Evolutionary conservation across 2,329 filamentous ascomycete species (phyloP).

Genomic region (Xylariaceae sp.): DNA sequence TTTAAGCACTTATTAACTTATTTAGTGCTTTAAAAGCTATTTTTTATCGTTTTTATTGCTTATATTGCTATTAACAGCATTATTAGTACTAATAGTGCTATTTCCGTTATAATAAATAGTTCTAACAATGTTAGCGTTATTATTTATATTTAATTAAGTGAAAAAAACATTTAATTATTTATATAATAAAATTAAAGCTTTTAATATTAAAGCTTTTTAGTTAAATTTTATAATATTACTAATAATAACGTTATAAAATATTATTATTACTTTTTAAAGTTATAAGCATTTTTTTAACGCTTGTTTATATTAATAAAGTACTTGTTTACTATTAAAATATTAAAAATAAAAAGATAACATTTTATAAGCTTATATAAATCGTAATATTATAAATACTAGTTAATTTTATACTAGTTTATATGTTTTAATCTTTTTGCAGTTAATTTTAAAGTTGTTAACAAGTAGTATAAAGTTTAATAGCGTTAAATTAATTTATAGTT

Average conservation of each 20-base stretch:
- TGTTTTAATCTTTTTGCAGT: background rate
- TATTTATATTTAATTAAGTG: too few relatives aligned
- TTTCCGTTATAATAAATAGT: too few relatives aligned
- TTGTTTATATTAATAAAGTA: background rate
- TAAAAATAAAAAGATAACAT: background rate
- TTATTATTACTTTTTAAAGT: background rate
- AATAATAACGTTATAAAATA: background rate
- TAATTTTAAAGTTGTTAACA: background rate
- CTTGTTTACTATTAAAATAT: background rate
- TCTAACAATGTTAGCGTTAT: too few relatives aligned
- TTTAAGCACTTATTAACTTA: too few relatives aligned
- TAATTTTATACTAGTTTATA: background rate
- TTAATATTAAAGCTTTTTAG: too few relatives aligned
- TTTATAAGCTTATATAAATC: background rate
- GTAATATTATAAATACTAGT: background rate
- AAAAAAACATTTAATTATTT: too few relatives aligned
- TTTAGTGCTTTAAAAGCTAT: too few relatives aligned
- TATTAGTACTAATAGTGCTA: too few relatives aligned
- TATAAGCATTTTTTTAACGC: background rate
- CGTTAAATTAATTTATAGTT: background rate
- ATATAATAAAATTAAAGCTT: too few relatives aligned
- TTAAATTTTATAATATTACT: too few relatives aligned
- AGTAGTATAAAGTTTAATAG: background rate
- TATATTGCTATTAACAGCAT: too few relatives aligned
- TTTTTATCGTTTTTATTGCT: too few relatives aligned